Evolutionary conservation across 2,329 filamentous ascomycete genomes (phyloP), one percentile per base, ranked within the genome.

Genomic region (Aspergillus neotritici): DNA sequence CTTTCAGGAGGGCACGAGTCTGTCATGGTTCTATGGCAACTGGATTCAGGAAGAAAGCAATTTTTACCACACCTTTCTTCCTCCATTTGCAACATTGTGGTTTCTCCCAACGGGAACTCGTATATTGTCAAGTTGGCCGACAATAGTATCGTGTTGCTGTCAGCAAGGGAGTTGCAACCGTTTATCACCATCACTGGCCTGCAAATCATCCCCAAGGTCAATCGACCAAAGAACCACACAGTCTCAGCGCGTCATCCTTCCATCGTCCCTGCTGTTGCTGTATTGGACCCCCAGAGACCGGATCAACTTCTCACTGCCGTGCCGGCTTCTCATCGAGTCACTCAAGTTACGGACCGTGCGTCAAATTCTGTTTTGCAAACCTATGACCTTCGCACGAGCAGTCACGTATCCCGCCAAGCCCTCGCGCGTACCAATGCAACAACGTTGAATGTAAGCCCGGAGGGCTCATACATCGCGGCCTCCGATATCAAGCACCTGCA

Each of bases 1-100:
- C 83, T 98, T 40, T 97, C 93, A 44, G 93, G 93, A 60, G 93
- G 93, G 28, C 81, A 82, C 15, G 93, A 98, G 67, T 90, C 88
- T 6, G 86, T 88, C 14, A 74, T 98, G 33, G 87, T 95, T 7
- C 72, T 96, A 28, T 97, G 90, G 90, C 93, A 98, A 67, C 74
- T 96, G 44, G 87, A 94, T 53, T 96, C 91, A 0, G 83, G 83
- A 50, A 84, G 84, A 61, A 82, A 81, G 57, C 85, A 93, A 60
- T 87, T 84, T 59, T 72, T 98, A 21, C 93, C 93, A n/a, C 89
- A 97, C 75, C 75, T 98, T 44, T 84, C 86, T 16, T 86, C 88
- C 5, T 81, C 83, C 17, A 86, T 98, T 30, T 85, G 93, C 62
- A 88, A 86, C 55, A 78, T 98, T 34, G 82, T 86, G 4, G 79